A percentile compares a stretch with the other conserved stretches of the same genome.
Conservation (phyloP, 2,329 filamentous ascomycete genomes). For the Fusarium robinianum region DNA sequence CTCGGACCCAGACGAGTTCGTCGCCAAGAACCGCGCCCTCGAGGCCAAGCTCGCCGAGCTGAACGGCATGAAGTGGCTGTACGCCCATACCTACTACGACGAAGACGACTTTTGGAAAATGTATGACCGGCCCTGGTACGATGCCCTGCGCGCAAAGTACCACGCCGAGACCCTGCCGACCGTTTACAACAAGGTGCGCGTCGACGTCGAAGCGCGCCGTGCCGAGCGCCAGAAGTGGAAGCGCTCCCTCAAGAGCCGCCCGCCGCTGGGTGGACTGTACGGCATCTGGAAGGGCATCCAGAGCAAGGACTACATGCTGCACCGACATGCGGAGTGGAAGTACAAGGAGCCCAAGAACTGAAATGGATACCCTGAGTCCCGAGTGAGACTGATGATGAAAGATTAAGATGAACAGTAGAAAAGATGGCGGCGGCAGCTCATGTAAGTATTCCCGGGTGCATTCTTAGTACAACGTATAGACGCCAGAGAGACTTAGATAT, state of each 20-base stretch:
- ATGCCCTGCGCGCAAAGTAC: conserved; percentile 65
- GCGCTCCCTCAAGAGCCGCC: conserved; percentile 51
- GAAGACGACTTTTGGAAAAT: conserved; percentile 70
- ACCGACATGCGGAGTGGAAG: conserved; percentile 59
- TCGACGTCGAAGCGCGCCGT: conserved; percentile 53
- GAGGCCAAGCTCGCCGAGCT: conserved; percentile 71
- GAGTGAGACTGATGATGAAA: conserved; percentile 1
- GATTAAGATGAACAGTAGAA: background rate
- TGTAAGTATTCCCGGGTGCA: too few species aligned
- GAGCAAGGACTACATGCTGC: conserved; percentile 60
- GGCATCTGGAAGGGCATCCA: conserved; percentile 63
- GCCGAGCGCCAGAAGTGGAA: conserved; percentile 45
- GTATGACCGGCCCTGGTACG: conserved; percentile 65
- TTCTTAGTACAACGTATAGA: too few species aligned
- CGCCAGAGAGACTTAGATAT: background rate
- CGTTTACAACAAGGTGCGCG: conserved; percentile 72
- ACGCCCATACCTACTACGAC: conserved; percentile 84
- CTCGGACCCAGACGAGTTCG: conserved; percentile 59
- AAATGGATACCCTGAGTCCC: conserved; percentile 26
- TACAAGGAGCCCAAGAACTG: conserved; percentile 45
- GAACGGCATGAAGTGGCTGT: conserved; percentile 83
- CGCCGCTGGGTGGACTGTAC: conserved; percentile 62
- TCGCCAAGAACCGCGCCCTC: conserved; percentile 70
- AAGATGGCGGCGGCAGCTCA: too few species aligned
- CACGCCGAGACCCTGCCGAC: conserved; percentile 63